Evolutionary conservation across 1,284 basidiomycete genomes (phyloP), one percentile per base, ranked within the genome.

Genomic region (Leccinum cinnamomeum): DNA sequence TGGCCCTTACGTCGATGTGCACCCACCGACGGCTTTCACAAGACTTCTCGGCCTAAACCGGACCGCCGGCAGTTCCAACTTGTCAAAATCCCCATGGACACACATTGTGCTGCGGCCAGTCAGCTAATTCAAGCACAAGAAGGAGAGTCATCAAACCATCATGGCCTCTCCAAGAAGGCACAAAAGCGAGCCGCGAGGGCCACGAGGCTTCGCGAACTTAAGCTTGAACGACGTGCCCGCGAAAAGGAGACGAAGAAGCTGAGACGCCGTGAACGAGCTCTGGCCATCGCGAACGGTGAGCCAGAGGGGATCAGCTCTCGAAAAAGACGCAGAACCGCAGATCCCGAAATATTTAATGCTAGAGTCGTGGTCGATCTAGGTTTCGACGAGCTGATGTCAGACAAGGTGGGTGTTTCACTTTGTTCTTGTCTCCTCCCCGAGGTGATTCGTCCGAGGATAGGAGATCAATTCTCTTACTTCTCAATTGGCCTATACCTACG

Each of bases 311-410:
- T 81, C 8, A 28, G 20, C 50, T 74, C 75, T 84, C 56, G 80
- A 82, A 66, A 79, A 81, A 61, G 78, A 76, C 39, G 80, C 79
- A 53, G 77, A 80, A 56, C 59, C 77, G 67, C 57, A 33, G 55
- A 71, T 50, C 70, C 74, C 54, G 59, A 59, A 78, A 75, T 70
- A 86, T 95, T 94, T 71, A 81, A 83, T 16, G 93, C 92, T 8
- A 85, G 84, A 39, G 83, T 99, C 2, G 86, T 97, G 20, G 78
- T 99, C 30, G 97, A 99, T 78, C 81, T 97, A 7, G 94, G 90
- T 2, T 99, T 99, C 73, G 97, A 99, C 75, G 87, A 95, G 55
- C 82, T 91, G 77, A 99, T 99, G 97, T 87, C 79, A 56, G 94
- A 95, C 60, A 95, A 95, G 81, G 96, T 95, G 73, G 88, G 88